Evolutionary conservation across 805 yeast species (phyloP), one percentile per base, ranked within the genome.

Genomic region (Saturnispora zaruensis): DNA sequence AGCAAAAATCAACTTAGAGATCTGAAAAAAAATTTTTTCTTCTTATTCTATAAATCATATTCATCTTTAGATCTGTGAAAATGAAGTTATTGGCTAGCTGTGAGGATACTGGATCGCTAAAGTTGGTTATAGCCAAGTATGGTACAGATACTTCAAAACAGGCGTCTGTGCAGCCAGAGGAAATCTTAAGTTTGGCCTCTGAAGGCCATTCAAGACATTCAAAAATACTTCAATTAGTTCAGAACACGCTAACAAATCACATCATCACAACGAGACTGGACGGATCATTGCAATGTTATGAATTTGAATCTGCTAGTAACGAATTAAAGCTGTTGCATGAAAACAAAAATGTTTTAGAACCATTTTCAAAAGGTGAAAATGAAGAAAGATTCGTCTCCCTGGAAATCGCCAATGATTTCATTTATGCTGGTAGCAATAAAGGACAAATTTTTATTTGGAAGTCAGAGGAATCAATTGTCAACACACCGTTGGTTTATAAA

Each of bases 91-190:
- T 84, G 42, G 81, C 74, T 3, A 71, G 87, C 40, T 76, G 86
- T 16, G 84, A 78, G 53, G 90, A 84, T 57, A 74, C 78, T 1
- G 89, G 90, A 0, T 71, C 77, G 5, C 56, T 82, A 48, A 84
- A 83, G 47, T 88, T 82, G 60, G 68, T 87, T 7, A 59, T 73
- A 5, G 87, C 88, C 57, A 62, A 68, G 18, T 68, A 74, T 46
- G 91, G 90, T 0, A 82, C 91, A 0, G 95, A 90, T 59, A 88
- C 96, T 3, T 84, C 96, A 5, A 70, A 73, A 40, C 80, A 82
- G 59, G 76, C 76, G 32, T 83, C 84, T 0, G 65, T 69, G 11
- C 86, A 82, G 60, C 95, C 95, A 0, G 73, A 70, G 46, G 66
- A 77, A 20, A 70, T 82, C 11, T 57, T 57, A 7, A 68, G 68